Base-by-base conservation (phyloP, 2,329 filamentous ascomycete genomes). In the Byssothecium circinans region DNA sequence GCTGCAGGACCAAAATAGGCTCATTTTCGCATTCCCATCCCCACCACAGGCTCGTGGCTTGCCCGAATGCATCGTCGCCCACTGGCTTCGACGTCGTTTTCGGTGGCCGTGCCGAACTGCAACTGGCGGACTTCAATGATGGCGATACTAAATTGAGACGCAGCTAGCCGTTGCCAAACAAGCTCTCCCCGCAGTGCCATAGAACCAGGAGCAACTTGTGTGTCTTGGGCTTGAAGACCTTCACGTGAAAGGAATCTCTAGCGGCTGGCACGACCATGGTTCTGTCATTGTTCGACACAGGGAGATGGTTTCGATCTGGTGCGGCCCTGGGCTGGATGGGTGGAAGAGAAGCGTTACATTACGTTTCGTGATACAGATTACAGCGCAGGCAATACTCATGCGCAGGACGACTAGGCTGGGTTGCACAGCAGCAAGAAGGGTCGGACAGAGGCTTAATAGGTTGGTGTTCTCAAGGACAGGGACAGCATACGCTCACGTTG, bases 371-470 rank as follows among this genome's bases (percentile, higher is more conserved):
- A 37, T 19, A 35, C 33, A 35, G 33, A 35, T 57, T 45, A 60
- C 49, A 50, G 61, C 55, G 58, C 58, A 58, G 42, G 52, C 58
- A 61, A 61, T 62, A 64, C 40, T 56, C 48, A 60, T 62, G 51
- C 49, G 43, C 43, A 43, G 38, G 52, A 36, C 50, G 53, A 43
- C 36, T 40, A 32, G 52, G 58, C 58, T 58, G 52, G 57, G 62
- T 57, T 45, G 51, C 60, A 65, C 27, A 41, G n/a, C 23, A 25
- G 23, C 23, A 10, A 36, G 45, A 40, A 44, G 43, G 50, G 47
- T 36, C 23, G 37, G 33, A 50, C 34, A 40, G 19, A 30, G 30
- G 38, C 17, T 25, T 53, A 52, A 41, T 41, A 41, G 38, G 38
- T 10, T 27, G 37, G 10, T 14, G 4, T 27, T 15, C 15, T 22